Evolutionary conservation across 1,284 basidiomycete species (phyloP), one percentile per base, ranked within the genome.

Genomic region (Clitocybe nebularis): DNA sequence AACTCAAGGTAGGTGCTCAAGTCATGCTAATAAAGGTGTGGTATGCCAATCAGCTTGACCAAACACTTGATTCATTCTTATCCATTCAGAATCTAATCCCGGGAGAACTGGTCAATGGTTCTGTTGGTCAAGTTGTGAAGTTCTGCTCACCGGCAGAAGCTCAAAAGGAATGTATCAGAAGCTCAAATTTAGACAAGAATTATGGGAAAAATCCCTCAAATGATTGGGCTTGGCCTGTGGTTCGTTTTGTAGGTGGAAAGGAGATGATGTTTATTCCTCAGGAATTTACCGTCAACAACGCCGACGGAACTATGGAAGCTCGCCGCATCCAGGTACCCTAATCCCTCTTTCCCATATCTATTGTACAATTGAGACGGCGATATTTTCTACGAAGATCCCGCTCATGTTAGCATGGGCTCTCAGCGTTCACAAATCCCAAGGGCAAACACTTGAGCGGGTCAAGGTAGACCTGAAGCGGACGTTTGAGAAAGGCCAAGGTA

Each of bases 351-450:
- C n/a, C 11, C 25, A 20, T 16, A 22, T 35, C 16, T 19, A 33
- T n/a, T 22, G 16, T 13, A 29, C 1, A 36, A 21, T 33, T 23
- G 11, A 32, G 13, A 5, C 36, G 3, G 21, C 23, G 42, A 11
- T 40, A 5, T 28, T 36, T 11, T 35, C 37, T 36, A 6, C 32
- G n/a, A 40, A 90, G 78, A 64, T 89, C 10, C 88, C 87, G 1
- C 62, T 92, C 16, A 90, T 91, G 39, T 68, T 90, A 2, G 80
- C 87, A 0, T 90, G 85, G 84, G 86, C 89, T 0, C 66, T 89
- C 56, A 88, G 85, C 44, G 82, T 93, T 16, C 91, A 93, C 62
- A 93, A 94, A 60, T 83, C 84, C 2, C 90, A 92, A 58, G 89
- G 89, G 0, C 89, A 91, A 60, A 92, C 84, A 0, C 61, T 93